Evolutionary conservation across 805 yeast genomes (phyloP).

Genomic region (Candida sakaeoensis): DNA sequence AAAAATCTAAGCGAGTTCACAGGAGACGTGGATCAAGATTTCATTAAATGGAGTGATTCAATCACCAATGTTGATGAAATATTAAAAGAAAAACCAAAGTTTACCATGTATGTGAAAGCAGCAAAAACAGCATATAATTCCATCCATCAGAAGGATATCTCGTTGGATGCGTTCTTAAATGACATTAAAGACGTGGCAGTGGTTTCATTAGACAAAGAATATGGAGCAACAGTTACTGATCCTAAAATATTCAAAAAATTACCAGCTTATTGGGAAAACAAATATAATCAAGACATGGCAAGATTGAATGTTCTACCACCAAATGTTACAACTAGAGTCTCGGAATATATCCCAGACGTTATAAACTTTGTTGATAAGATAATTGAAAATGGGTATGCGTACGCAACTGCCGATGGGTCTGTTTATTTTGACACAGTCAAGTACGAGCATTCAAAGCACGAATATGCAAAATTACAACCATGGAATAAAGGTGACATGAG

Average conservation of each 20-base stretch:
- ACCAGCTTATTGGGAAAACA: slow-evolving; percentile 86
- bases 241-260: slow-evolving; percentile 77
- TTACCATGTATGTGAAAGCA: slow-evolving; percentile 78
- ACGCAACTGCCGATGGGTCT: slow-evolving; percentile 79
- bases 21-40: slow-evolving; percentile 29
- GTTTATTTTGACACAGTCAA: slow-evolving; percentile 91
- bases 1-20: slow-evolving; percentile 51
- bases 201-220: slow-evolving; percentile 64
- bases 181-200: slow-evolving; percentile 73
- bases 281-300: slow-evolving; percentile 82
- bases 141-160: slow-evolving; percentile 21
- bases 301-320: slow-evolving; percentile 82
- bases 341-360: slow-evolving; percentile 94
- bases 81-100: slow-evolving; percentile 67
- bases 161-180: slow-evolving; percentile 39
- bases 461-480: slow-evolving; percentile 94
- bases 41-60: slow-evolving; percentile 47
- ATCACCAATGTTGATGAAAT: slow-evolving; percentile 47
- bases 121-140: slow-evolving; percentile 49
- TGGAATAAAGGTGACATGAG: slow-evolving; percentile 92
- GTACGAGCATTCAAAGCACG: slow-evolving; percentile 75
- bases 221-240: slow-evolving; percentile 76
- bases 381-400: slow-evolving; percentile 78
- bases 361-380: slow-evolving; percentile 73
- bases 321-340: slow-evolving; percentile 84